phyloP scores from a whole-genome alignment of 2,329 filamentous ascomycete genomes.

The Fusarium sp. region DNA sequence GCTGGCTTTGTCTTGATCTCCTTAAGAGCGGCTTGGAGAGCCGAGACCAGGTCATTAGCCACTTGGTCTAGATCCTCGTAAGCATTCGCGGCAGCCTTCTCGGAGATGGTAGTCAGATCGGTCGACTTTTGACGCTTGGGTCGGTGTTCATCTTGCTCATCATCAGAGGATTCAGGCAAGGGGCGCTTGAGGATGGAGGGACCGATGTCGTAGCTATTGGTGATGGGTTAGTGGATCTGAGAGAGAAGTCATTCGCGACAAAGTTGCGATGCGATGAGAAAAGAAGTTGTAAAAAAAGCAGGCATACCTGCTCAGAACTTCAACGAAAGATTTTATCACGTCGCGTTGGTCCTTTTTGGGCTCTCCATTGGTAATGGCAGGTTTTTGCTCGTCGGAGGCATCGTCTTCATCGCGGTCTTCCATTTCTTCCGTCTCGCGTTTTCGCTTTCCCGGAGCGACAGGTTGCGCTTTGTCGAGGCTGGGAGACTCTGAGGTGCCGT shows the following conservation, averaged over 20 bases:
- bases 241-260: slow-evolving; percentile 9
- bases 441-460: slow-evolving; percentile 60
- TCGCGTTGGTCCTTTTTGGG: slow-evolving; percentile 44
- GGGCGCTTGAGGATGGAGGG: slow-evolving; percentile 64
- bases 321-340: slow-evolving; percentile 50
- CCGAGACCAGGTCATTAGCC: slow-evolving; percentile 63
- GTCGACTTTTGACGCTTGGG: slow-evolving; percentile 68
- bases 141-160: slow-evolving; percentile 59
- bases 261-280: slow-evolving; percentile 16
- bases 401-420: slow-evolving; percentile 48
- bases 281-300: slow-evolving; percentile 9
- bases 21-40: slow-evolving; percentile 57
- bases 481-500: slow-evolving; percentile 52
- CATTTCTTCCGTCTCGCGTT: slow-evolving; percentile 58
- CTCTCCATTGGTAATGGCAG: slow-evolving; percentile 37
- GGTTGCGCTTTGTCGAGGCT: slow-evolving; percentile 44
- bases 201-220: slow-evolving; percentile 60
- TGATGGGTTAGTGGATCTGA: slow-evolving; percentile 42
- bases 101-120: slow-evolving; percentile 58
- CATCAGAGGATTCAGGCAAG: slow-evolving; percentile 53
- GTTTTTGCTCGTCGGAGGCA: slow-evolving; percentile 41
- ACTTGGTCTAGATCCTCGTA: slow-evolving; percentile 72
- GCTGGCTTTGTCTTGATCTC: slow-evolving; percentile 52
- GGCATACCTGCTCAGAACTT: slow-evolving; percentile 51
- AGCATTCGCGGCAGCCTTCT: slow-evolving; percentile 59